Base-by-base conservation (phyloP, 2,329 filamentous ascomycete genomes). In the Ophiocordyceps camponoti-floridani region DNA sequence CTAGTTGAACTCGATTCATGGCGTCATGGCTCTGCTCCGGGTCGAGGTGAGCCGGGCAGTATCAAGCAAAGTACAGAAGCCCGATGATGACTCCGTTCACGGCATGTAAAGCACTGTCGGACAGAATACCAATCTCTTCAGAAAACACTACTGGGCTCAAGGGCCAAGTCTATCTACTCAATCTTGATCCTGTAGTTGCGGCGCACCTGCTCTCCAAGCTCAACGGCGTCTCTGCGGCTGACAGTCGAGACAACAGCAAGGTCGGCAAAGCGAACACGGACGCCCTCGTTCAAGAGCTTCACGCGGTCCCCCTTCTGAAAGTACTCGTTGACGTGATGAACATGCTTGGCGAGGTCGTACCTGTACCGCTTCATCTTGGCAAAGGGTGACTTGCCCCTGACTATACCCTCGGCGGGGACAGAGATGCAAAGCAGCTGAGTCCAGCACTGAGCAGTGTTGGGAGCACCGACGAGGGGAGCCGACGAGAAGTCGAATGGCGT, bases 191-290 rank as follows among this genome's bases (percentile, higher is more conserved):
- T 10, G n/a, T 50, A 33, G 51, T 54, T 26, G 47, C 50, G 44
- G 55, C 49, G 45, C 56, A 46, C 51, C 11, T 40, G 4, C 14
- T 44, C 43, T 2, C 19, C 43, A 16, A 44, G 19, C 19, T 40
- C 19, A 16, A 44, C 26, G 10, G 14, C 43, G 16, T 44, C 43
- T 10, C 26, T 19, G 13, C 37, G 9, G 37, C 35, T 30, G 2
- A 8, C 14, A 12, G 7, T 35, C 56, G 44, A 44, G 53, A 50
- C 26, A 16, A 58, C 41, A 9, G 57, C 44, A 8, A 40, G 10
- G 27, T 44, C 33, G 11, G 31, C 43, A 31, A 44, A 14, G 9
- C 23, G 58, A 44, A 48, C 55, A 47, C 54, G 54, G 45, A 55
- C 41, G n/a, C 45, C 28, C 7, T 41, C 19, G 40, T 43, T 18